phyloP scores from a whole-genome alignment of 106 monocot species.

The Narthecium ossifragum region DNA sequence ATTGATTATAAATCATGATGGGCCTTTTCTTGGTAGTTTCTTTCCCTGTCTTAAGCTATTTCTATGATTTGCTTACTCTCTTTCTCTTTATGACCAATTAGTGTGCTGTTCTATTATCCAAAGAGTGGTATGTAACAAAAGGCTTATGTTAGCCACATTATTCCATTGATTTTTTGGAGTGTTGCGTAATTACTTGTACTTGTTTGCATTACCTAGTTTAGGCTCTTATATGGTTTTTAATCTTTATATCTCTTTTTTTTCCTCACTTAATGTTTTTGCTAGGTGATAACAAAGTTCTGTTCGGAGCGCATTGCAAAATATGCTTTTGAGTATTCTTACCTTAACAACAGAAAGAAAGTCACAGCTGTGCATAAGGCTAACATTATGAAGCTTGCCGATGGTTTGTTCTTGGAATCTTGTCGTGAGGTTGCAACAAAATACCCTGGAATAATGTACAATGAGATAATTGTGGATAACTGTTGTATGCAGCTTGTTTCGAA shows the following conservation, averaged over 20 bases:
- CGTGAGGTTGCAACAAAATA: constrained; percentile 19
- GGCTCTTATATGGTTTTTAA: neutral
- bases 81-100: no score
- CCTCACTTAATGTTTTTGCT: neutral
- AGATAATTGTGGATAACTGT: constrained; percentile 17
- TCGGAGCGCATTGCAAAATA: constrained; percentile 18
- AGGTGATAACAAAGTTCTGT: constrained; percentile 23
- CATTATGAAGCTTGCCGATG: constrained; percentile 18
- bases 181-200: no score
- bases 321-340: constrained; percentile 19
- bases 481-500: constrained; percentile 22
- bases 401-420: constrained; percentile 16
- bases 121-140: no score
- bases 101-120: no score
- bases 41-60: no score
- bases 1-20: no score
- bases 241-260: neutral
- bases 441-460: constrained; percentile 17
- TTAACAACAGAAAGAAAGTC: constrained; percentile 21
- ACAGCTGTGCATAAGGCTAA: constrained; percentile 18
- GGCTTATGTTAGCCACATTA: no score
- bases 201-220: no score
- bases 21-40: no score
- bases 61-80: no score
- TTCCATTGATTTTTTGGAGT: no score